phyloP scores from a whole-genome alignment of 2,329 filamentous ascomycete genomes.

The Monilinia laxa region DNA sequence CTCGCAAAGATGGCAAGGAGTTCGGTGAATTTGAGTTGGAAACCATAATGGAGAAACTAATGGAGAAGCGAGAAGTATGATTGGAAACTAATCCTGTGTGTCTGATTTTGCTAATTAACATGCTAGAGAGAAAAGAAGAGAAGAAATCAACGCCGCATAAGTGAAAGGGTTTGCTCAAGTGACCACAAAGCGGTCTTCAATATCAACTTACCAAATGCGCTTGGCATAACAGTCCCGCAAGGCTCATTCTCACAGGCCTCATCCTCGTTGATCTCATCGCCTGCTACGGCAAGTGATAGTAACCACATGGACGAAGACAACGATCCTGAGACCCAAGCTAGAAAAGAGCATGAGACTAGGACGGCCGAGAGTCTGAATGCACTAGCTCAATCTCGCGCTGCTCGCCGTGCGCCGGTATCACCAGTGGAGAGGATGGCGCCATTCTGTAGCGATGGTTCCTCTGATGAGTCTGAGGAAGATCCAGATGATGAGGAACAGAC shows the following conservation, averaged over 20 bases:
- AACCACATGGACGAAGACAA: slow-evolving; percentile 10
- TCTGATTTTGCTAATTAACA: slow-evolving; percentile 3
- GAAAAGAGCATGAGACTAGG: not conserved
- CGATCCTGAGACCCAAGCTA: not conserved
- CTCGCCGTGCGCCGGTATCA: not conserved
- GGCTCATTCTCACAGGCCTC: not conserved
- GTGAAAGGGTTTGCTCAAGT: not conserved
- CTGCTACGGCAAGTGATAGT: not conserved
- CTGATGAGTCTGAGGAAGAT: slow-evolving; percentile 30
- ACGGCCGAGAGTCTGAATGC: not conserved
- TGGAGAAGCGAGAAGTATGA: slow-evolving; percentile 25
- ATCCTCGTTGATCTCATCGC: no score
- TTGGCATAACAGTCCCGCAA: not conserved
- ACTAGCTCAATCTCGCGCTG: not conserved
- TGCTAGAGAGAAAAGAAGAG: not conserved
- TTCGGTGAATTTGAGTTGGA: slow-evolving; percentile 11
- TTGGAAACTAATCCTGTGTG: not conserved
- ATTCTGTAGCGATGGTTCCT: not conserved
- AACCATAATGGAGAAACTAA: slow-evolving; percentile 4
- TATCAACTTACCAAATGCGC: not conserved
- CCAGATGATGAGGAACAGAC: slow-evolving; percentile 24
- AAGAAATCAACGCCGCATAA: slow-evolving; percentile 5
- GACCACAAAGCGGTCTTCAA: not conserved
- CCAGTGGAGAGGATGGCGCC: not conserved
- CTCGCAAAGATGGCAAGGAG: slow-evolving; percentile 7